A percentile compares a stretch with the other conserved stretches of the same genome.
Conservation (phyloP, 495 filamentous ascomycete species). For the Cladorrhinum samala region DNA sequence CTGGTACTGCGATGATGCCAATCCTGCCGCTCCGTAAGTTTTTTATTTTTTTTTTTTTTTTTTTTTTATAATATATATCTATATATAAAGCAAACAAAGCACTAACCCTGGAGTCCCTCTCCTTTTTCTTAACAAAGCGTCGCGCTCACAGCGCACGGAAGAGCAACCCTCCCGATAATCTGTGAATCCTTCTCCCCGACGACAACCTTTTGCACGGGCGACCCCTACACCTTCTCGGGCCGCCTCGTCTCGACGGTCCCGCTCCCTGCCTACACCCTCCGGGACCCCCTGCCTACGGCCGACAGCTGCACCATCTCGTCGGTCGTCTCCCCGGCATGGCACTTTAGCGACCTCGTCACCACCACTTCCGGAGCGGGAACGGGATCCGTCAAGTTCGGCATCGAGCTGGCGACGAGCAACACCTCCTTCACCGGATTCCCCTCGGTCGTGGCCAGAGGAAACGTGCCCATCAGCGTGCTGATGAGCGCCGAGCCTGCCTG, state of each 20-base stretch:
- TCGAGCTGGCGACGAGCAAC: slow-evolving; percentile 19
- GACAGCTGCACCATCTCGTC: slow-evolving; percentile 28
- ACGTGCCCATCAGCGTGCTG: neutral
- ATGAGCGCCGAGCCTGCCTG: slow-evolving; percentile 10
- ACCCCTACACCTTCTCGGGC: slow-evolving; percentile 9
- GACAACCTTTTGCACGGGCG: slow-evolving; percentile 15
- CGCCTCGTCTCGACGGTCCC: slow-evolving; percentile 5
- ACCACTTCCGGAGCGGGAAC: neutral
- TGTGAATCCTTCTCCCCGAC: slow-evolving; percentile 6
- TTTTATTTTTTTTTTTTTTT: neutral
- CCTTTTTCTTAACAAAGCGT: too few relatives aligned
- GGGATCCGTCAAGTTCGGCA: slow-evolving; percentile 17
- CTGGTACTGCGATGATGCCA: slow-evolving; percentile 20
- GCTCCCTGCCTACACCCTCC: slow-evolving; percentile 23
- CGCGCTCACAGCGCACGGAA: slow-evolving; percentile 5
- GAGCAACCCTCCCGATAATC: slow-evolving; percentile 2
- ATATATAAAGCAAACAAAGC: too few relatives aligned
- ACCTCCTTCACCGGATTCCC: slow-evolving; percentile 16
- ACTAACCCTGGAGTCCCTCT: too few relatives aligned
- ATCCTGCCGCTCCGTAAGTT: slow-evolving; percentile 13
- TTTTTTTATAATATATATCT: too few relatives aligned
- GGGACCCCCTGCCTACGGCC: slow-evolving; percentile 17
- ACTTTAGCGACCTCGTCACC: slow-evolving; percentile 19
- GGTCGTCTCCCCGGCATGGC: slow-evolving; percentile 21
- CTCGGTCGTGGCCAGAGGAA: slow-evolving; percentile 8